Conservation (phyloP, 495 filamentous ascomycete genomes). For the Talaromyces nanjingensis region DNA sequence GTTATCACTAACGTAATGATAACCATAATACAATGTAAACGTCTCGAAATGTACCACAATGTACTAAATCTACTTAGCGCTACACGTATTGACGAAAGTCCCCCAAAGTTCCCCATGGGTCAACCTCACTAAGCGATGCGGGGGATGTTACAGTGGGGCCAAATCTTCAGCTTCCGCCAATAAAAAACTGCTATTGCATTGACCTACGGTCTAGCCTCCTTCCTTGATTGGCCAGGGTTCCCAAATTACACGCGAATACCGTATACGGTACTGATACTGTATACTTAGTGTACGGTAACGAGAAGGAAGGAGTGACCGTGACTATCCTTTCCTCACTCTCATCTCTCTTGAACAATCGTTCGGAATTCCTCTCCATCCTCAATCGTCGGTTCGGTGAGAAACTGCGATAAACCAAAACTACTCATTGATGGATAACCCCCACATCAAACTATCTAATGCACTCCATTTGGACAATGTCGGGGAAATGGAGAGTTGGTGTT, state of each 20-base stretch:
- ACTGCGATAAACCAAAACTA: neutral
- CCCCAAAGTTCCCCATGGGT: neutral
- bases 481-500: neutral
- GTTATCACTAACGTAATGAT: neutral
- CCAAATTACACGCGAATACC: neutral
- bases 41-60: neutral
- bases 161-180: neutral
- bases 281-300: neutral
- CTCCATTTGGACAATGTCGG: neutral
- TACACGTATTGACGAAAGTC: neutral
- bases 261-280: neutral
- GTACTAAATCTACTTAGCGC: neutral
- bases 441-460: neutral
- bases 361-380: neutral
- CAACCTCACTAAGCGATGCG: neutral
- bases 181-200: neutral
- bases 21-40: neutral
- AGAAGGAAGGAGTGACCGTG: neutral
- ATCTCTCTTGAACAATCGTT: neutral
- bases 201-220: neutral
- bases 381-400: neutral
- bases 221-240: neutral
- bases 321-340: neutral
- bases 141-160: neutral
- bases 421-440: neutral